Percentiles rank a stretch among this genome's conserved stretches.
Conservation (phyloP, 2,329 filamentous ascomycete genomes). For the Colletotrichum spinosum region DNA sequence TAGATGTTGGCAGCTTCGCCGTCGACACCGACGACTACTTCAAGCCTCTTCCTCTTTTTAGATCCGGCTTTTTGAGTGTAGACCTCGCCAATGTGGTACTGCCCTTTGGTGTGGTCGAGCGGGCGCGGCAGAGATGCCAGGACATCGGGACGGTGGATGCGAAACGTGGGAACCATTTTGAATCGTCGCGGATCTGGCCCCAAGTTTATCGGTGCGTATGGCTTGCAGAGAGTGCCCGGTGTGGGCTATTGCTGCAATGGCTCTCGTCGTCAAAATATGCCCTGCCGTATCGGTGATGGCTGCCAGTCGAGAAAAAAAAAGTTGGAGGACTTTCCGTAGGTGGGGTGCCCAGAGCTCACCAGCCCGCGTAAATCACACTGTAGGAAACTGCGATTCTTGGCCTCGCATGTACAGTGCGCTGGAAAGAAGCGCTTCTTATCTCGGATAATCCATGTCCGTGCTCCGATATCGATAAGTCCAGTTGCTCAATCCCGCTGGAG, state of each 20-base stretch:
- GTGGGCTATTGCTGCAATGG: slow-evolving; percentile 28
- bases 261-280: slow-evolving; percentile 12
- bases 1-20: slow-evolving; percentile 75
- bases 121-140: slow-evolving; percentile 70
- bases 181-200: slow-evolving; percentile 3
- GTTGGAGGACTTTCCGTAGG: slow-evolving; percentile 26
- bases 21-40: slow-evolving; percentile 72
- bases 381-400: fast-evolving
- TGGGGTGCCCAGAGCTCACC: slow-evolving; percentile 19
- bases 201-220: neutral
- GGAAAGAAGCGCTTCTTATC: neutral
- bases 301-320: slow-evolving; percentile 36
- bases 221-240: slow-evolving; percentile 7
- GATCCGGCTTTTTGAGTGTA: slow-evolving; percentile 68
- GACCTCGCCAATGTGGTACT: slow-evolving; percentile 70
- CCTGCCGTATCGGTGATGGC: slow-evolving; percentile 33
- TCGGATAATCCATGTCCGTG: slow-evolving; percentile 19
- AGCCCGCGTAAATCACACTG: slow-evolving; percentile 2
- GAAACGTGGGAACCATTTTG: slow-evolving; percentile 69
- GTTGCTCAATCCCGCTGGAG: no score
- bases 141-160: slow-evolving; percentile 73
- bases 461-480: slow-evolving; percentile 12
- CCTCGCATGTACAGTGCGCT: slow-evolving; percentile 5
- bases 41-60: slow-evolving; percentile 72
- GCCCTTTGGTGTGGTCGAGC: slow-evolving; percentile 59